These are phyloP conservation scores for Gastrolobium bilobum DNA, from an alignment of 306 rosid genomes.

Conservation along the genomic window DNA sequence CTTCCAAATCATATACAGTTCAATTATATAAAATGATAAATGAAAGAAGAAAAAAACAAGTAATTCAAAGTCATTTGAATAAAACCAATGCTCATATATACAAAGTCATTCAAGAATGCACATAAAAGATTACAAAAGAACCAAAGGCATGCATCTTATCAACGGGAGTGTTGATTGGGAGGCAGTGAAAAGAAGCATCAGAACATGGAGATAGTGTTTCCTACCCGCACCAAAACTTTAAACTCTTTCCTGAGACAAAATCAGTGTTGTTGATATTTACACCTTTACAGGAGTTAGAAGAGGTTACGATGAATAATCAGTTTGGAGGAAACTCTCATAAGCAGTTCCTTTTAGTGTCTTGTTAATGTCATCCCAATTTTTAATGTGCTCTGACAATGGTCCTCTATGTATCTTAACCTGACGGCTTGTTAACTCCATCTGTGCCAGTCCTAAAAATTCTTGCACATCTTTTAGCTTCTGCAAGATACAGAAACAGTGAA, in stretches of 20 bases:
- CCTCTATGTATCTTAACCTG: conserved; percentile 89
- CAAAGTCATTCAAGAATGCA: conserved; percentile 45
- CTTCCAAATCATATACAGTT: conserved; percentile 22
- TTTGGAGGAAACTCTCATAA: conserved; percentile 70
- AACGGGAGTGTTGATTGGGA: conserved; percentile 49
- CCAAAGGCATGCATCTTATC: conserved; percentile 36
- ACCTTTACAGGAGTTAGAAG: conserved; percentile 51
- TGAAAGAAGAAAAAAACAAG: background rate
- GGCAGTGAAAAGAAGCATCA: conserved; percentile 25
- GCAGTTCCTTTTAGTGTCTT: conserved; percentile 69
- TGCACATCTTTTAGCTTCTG: conserved; percentile 82
- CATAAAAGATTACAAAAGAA: conserved; percentile 6
- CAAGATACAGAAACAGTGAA: conserved; percentile 30
- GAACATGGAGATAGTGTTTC: conserved; percentile 8
- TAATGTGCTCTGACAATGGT: conserved; percentile 65
- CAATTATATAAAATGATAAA: conserved; percentile 14
- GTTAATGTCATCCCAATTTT: conserved; percentile 83
- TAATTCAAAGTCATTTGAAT: background rate
- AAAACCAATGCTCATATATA: conserved; percentile 52
- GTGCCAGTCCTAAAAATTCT: conserved; percentile 75
- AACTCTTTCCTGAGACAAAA: conserved; percentile 49
- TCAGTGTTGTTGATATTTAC: conserved; percentile 61
- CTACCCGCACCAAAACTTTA: conserved; percentile 21
- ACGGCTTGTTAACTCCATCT: conserved; percentile 72
- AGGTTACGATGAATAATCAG: conserved; percentile 63